phyloP scores from a whole-genome alignment of 345 rosid genomes.

The Lagerstroemia speciosa region DNA sequence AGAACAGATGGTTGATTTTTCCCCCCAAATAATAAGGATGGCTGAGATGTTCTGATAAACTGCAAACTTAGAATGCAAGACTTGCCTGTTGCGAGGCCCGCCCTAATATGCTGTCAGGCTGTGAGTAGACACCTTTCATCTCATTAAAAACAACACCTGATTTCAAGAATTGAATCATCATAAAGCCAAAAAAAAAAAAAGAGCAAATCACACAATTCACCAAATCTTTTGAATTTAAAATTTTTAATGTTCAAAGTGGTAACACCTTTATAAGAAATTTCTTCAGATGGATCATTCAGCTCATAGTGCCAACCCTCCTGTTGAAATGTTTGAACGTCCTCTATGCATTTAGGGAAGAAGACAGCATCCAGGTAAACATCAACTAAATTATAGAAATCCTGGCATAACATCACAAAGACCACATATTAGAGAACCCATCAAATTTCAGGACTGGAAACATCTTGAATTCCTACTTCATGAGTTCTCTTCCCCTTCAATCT shows the following conservation, averaged over 20 bases:
- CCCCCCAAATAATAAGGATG: too few relatives aligned
- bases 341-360: constrained; percentile 92
- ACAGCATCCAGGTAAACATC: constrained; percentile 97
- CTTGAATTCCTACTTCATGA: constrained; percentile 2
- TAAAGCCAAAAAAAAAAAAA: neutral
- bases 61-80: neutral
- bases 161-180: constrained; percentile 16
- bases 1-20: too few relatives aligned
- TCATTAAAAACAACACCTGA: constrained; percentile 97
- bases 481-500: neutral
- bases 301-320: constrained; percentile 99
- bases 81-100: constrained; percentile 73
- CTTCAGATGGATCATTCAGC: constrained; percentile 80
- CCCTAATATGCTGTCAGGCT: constrained; percentile 90
- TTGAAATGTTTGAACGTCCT: constrained; percentile 81
- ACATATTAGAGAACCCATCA: neutral
- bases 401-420: constrained; percentile 14
- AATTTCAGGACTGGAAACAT: neutral
- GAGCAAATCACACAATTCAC: neutral
- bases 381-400: constrained; percentile 95
- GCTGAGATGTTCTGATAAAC: neutral
- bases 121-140: constrained; percentile 98
- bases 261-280: constrained; percentile 89
- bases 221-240: neutral
- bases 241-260: neutral